Evolutionary conservation across 1,139 yeast species (phyloP).

Genomic region (Hyphopichia pseudoburtonii): DNA sequence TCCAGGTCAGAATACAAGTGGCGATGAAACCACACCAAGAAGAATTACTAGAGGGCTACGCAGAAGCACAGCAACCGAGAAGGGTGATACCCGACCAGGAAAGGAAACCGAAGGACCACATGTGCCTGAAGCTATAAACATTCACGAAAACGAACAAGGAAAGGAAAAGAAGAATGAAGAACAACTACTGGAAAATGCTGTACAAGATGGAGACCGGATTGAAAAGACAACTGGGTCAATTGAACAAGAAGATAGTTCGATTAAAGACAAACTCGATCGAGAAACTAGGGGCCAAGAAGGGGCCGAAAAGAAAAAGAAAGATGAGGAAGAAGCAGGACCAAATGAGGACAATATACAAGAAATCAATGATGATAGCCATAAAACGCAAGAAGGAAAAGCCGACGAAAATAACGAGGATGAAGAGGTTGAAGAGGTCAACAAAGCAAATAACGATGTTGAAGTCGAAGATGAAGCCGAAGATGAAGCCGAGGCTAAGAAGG

Average conservation of each 20-base stretch:
- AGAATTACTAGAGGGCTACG: slow-evolving; percentile 11
- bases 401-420: no score
- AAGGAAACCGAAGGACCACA: neutral
- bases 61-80: slow-evolving; percentile 5
- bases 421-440: neutral
- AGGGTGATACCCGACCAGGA: slow-evolving; percentile 1
- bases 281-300: neutral
- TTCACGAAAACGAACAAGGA: neutral
- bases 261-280: neutral
- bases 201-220: neutral
- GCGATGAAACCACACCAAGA: slow-evolving; percentile 10
- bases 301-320: neutral
- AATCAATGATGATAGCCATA: no score
- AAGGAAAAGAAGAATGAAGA: neutral
- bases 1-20: no score
- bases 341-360: neutral
- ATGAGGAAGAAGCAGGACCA: slow-evolving; percentile 1
- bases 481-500: neutral
- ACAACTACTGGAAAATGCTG: neutral
- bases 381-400: no score
- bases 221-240: slow-evolving; percentile 2
- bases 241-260: neutral
- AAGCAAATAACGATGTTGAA: neutral
- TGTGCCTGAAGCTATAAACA: neutral
- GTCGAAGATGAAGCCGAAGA: neutral